Conservation (phyloP, 1,139 yeast genomes). For the Blastobotrys capitulatus region DNA sequence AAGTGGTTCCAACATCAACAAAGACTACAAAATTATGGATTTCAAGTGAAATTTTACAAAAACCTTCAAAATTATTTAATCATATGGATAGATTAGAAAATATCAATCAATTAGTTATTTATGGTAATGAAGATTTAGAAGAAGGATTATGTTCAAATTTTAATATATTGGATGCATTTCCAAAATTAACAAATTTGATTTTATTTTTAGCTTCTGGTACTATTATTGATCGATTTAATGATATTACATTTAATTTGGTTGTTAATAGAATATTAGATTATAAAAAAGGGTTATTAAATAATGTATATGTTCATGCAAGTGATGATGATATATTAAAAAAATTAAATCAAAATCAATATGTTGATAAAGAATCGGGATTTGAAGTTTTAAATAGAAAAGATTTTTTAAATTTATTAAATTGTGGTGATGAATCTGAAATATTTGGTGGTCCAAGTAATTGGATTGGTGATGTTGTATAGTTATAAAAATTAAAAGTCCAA, state of each 20-base stretch:
- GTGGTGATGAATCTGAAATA: conserved; percentile 3
- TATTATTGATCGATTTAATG: neutral
- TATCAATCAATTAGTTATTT: neutral
- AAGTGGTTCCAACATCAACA: conserved; percentile 3
- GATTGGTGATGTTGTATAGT: conserved; percentile 2
- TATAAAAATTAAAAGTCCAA: neutral
- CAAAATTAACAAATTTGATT: neutral
- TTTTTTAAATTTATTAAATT: neutral
- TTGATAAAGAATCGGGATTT: neutral
- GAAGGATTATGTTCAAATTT: neutral
- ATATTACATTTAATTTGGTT: neutral
- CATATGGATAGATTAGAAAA: neutral
- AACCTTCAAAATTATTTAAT: neutral
- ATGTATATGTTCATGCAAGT: neutral
- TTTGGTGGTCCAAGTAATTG: conserved; percentile 3
- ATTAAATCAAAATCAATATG: neutral
- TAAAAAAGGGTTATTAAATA: neutral
- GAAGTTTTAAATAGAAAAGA: neutral
- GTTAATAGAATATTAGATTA: neutral
- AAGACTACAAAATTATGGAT: conserved; percentile 1
- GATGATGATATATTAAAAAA: neutral
- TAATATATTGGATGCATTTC: neutral
- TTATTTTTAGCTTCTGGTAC: neutral
- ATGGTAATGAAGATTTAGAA: neutral
- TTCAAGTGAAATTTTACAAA: neutral